Conservation (phyloP, 192 early-diverging fungal genomes). For the Rhizophagus clarus region DNA sequence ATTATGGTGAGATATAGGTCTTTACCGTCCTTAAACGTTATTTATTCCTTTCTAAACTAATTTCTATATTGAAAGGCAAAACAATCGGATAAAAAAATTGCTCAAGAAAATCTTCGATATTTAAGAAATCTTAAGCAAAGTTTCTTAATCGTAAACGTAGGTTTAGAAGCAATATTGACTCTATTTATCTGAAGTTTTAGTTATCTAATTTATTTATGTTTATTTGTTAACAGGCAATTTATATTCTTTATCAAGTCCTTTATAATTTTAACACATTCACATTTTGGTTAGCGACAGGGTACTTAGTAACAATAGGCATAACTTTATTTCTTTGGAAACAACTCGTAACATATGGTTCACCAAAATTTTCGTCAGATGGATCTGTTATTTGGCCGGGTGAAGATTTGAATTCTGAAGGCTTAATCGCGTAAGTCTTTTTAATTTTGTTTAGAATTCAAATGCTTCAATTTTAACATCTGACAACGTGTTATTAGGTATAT, state of each 20-base stretch:
- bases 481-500: slow-evolving; percentile 62
- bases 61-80: not conserved
- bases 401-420: slow-evolving; percentile 56
- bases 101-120: slow-evolving; percentile 14
- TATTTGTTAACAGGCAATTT: slow-evolving; percentile 41
- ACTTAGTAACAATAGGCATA: slow-evolving; percentile 47
- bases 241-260: slow-evolving; percentile 56
- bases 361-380: slow-evolving; percentile 48
- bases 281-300: slow-evolving; percentile 43
- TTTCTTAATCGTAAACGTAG: not conserved
- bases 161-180: not conserved
- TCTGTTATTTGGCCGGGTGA: slow-evolving; percentile 46
- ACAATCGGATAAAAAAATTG: slow-evolving; percentile 15
- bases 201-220: not conserved
- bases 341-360: slow-evolving; percentile 48
- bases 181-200: not conserved
- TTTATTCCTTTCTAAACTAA: not conserved
- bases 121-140: not conserved
- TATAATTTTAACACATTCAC: slow-evolving; percentile 56
- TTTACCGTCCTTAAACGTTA: not conserved
- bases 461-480: slow-evolving; percentile 12
- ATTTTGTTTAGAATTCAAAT: not conserved
- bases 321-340: slow-evolving; percentile 52
- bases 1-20: not conserved
- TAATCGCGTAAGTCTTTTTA: slow-evolving; percentile 48